Percentiles rank a stretch among this genome's conserved stretches.
Conservation (phyloP, 345 rosid genomes). For the Atalantia buxifolia region DNA sequence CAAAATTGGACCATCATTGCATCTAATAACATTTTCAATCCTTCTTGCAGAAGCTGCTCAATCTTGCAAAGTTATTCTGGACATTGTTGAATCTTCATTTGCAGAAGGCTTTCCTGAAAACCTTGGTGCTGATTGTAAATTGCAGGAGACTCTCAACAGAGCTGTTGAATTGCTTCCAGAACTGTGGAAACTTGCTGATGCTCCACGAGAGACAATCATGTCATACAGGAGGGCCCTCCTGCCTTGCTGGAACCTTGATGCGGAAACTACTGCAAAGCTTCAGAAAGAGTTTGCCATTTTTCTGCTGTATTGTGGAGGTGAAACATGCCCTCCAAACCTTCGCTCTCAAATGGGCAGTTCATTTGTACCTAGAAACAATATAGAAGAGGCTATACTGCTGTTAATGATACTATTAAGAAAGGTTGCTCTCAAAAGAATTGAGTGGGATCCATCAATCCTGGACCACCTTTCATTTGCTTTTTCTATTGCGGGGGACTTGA, state of each 20-base stretch:
- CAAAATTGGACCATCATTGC: not conserved
- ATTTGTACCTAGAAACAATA: slow-evolving; percentile 66
- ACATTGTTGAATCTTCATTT: slow-evolving; percentile 71
- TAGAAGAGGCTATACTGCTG: slow-evolving; percentile 82
- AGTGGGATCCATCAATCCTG: slow-evolving; percentile 76
- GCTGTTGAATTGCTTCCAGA: slow-evolving; percentile 89
- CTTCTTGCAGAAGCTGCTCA: slow-evolving; percentile 88
- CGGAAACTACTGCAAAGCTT: slow-evolving; percentile 56
- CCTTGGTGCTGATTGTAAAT: slow-evolving; percentile 62
- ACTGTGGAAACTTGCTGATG: slow-evolving; percentile 70
- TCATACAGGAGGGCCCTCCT: slow-evolving; percentile 73
- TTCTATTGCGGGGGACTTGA: slow-evolving; percentile 53
- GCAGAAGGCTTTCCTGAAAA: slow-evolving; percentile 72
- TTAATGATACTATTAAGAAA: slow-evolving; percentile 70
- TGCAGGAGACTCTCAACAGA: slow-evolving; percentile 69
- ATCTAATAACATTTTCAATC: slow-evolving; percentile 25
- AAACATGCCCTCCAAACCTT: slow-evolving; percentile 70
- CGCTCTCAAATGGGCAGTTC: slow-evolving; percentile 64
- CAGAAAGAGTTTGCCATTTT: slow-evolving; percentile 72
- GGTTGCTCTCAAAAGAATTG: slow-evolving; percentile 49
- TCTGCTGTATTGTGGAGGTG: slow-evolving; percentile 81
- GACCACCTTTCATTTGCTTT: slow-evolving; percentile 80
- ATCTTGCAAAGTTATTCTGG: slow-evolving; percentile 77
- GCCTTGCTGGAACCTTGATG: slow-evolving; percentile 66
- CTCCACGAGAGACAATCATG: slow-evolving; percentile 54